Base-by-base conservation (phyloP, 2,329 filamentous ascomycete genomes). In the Paecilomyces niveus region DNA sequence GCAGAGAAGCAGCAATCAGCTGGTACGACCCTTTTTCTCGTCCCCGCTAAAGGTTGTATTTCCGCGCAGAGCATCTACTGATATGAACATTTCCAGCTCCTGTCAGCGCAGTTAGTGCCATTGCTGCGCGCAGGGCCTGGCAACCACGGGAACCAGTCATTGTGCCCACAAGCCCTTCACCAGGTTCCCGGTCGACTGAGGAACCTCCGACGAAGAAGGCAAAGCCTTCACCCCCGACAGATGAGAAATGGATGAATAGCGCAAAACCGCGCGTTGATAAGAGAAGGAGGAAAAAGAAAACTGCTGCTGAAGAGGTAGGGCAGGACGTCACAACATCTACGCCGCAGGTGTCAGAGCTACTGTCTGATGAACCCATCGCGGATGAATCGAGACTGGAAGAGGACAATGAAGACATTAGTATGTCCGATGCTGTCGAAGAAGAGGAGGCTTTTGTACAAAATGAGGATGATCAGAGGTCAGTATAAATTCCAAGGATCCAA, bases 111-210 rank as follows among this genome's bases (percentile, higher is more conserved):
- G 64, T 77, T 59, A 77, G 75, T 61, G 75, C 75, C 52, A 63
- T 77, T 61, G 75, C 75, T 29, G 75, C 75, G 60, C 75, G 74
- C 64, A 75, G 69, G 70, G 72, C 72, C 64, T 68, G 72, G 55
- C 70, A 72, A 61, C 70, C 74, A 59, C 68, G 70, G 56, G 62
- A 65, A 53, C 70, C 68, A 57, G 61, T 53, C 50, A 61, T 59
- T 29, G 54, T 59, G n/a, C 49, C 62, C 22, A 54, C 63, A 31
- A 66, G 67, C 54, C 59, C 63, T 54, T 55, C 65, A 13, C 54
- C 59, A 5, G 58, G 65, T 29, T 54, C 58, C 33, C 62, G 70
- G 33, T 50, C 62, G 9, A 57, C 52, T 24, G 61, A 53, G 15
- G 74, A 71, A 35, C 74, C 72, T 15, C 73, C 73, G 9, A 65